Conservation (phyloP, 441 rosid genomes). For the Melastoma candidum region DNA sequence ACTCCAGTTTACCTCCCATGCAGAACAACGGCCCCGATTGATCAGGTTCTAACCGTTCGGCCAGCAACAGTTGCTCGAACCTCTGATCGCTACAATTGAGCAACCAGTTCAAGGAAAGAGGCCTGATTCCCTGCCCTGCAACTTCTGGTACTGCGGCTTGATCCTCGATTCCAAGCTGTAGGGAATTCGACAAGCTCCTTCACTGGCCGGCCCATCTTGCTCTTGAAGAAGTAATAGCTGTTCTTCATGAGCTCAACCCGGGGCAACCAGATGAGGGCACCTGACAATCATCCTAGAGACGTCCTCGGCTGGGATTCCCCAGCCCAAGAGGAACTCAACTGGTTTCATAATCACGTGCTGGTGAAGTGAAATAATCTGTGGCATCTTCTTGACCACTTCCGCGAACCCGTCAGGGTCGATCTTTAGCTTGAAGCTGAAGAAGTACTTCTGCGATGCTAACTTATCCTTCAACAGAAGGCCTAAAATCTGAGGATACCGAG, state of each 20-base stretch:
- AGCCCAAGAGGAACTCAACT: slow-evolving; percentile 56
- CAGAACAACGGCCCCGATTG: slow-evolving; percentile 41
- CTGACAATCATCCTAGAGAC: slow-evolving; percentile 54
- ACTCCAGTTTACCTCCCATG: slow-evolving; percentile 57
- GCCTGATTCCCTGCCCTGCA: slow-evolving; percentile 54
- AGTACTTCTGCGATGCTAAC: slow-evolving; percentile 53
- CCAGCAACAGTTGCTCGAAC: slow-evolving; percentile 62
- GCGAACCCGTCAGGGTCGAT: slow-evolving; percentile 66
- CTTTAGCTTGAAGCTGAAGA: slow-evolving; percentile 64
- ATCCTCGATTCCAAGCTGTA: slow-evolving; percentile 72
- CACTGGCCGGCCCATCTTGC: slow-evolving; percentile 72
- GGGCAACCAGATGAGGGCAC: slow-evolving; percentile 61
- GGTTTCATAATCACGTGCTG: slow-evolving; percentile 71
- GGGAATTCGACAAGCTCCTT: slow-evolving; percentile 74
- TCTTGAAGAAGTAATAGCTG: slow-evolving; percentile 57
- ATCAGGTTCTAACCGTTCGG: slow-evolving; percentile 50
- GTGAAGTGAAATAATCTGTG: slow-evolving; percentile 66
- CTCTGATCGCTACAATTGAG: slow-evolving; percentile 73
- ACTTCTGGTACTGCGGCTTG: slow-evolving; percentile 59
- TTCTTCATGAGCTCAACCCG: slow-evolving; percentile 63
- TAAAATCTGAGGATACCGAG: slow-evolving; percentile 59
- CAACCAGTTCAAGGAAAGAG: slow-evolving; percentile 53
- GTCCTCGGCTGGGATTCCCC: slow-evolving; percentile 44
- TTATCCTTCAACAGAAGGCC: slow-evolving; percentile 74
- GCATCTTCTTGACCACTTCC: slow-evolving; percentile 62